phyloP scores from a whole-genome alignment of 192 early-diverging fungal species.

The Funneliformis mosseae region DNA sequence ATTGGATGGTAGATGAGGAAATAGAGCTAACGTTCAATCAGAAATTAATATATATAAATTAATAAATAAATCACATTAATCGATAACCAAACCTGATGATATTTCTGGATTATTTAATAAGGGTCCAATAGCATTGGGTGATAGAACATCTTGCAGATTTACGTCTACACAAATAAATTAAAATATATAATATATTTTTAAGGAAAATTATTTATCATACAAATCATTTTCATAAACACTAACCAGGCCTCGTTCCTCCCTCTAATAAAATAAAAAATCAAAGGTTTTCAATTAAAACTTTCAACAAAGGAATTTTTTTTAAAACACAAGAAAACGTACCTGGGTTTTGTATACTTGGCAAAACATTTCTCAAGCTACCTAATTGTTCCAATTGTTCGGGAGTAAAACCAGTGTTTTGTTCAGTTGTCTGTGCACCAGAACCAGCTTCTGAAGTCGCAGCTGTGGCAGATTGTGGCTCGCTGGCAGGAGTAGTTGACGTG shows the following conservation, averaged over 20 bases:
- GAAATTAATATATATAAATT: neutral
- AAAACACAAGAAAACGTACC: constrained; percentile 16
- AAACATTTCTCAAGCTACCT: constrained; percentile 47
- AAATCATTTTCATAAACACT: neutral
- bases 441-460: constrained; percentile 14
- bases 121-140: constrained; percentile 40
- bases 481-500: constrained; percentile 27
- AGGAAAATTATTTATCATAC: no score
- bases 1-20: constrained; percentile 50
- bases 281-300: neutral
- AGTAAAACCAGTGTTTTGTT: constrained; percentile 31
- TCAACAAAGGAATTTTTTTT: neutral
- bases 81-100: constrained; percentile 8
- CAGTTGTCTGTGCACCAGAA: constrained; percentile 20
- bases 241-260: constrained; percentile 15
- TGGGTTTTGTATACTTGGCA: constrained; percentile 49
- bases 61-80: neutral
- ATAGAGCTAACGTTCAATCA: constrained; percentile 40
- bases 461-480: constrained; percentile 29
- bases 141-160: constrained; percentile 45
- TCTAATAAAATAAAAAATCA: constrained; percentile 3
- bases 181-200: neutral
- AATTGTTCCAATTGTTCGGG: constrained; percentile 52
- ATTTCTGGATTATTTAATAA: constrained; percentile 49
- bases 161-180: constrained; percentile 35